Conservation (phyloP, 106 monocot genomes). For the Dendrobium catenatum region DNA sequence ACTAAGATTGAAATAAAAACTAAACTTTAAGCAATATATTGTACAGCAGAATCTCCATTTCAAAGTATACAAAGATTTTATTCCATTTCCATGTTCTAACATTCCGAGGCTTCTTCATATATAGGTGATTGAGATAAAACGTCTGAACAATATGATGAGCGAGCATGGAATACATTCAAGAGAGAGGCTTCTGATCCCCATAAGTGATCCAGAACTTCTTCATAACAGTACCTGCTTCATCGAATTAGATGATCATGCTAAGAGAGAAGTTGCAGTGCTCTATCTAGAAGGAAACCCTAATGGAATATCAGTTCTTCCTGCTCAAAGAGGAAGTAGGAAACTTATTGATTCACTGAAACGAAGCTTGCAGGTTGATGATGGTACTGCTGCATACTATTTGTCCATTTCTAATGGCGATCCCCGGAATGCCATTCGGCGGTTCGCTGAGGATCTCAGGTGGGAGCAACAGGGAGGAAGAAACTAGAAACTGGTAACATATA, state of each 20-base stretch:
- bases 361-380: no score
- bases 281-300: slow-evolving; percentile 21
- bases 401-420: slow-evolving; percentile 69
- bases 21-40: no score
- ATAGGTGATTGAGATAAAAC: slow-evolving; percentile 79
- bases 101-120: not conserved
- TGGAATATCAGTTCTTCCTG: no score
- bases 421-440: slow-evolving; percentile 55
- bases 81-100: no score
- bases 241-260: slow-evolving; percentile 66
- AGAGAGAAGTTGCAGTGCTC: slow-evolving; percentile 83
- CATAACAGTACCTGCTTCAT: slow-evolving; percentile 58
- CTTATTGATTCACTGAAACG: no score
- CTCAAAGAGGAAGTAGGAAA: no score
- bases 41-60: no score
- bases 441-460: slow-evolving; percentile 76
- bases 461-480: slow-evolving; percentile 19
- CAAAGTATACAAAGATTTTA: no score
- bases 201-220: slow-evolving; percentile 49
- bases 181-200: slow-evolving; percentile 76
- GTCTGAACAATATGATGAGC: slow-evolving; percentile 96
- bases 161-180: slow-evolving; percentile 91
- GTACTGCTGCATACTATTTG: slow-evolving; percentile 74
- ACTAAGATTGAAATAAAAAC: no score
- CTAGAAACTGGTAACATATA: no score